Evolutionary conservation across 1,284 basidiomycete species (phyloP).

Genomic region (Termitomyces sp.): DNA sequence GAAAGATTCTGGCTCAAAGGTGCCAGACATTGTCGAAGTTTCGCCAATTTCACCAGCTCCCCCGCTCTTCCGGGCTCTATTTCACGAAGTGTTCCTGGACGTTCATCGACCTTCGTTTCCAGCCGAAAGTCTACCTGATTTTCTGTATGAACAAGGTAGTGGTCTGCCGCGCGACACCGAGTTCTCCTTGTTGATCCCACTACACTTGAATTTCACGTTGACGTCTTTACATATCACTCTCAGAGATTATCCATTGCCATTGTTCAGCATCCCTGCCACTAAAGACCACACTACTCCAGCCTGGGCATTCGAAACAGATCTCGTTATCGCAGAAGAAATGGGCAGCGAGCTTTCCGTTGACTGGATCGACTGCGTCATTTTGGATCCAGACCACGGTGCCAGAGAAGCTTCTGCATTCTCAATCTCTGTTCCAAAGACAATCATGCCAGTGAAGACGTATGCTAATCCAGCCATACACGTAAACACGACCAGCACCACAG

Average conservation of each 20-base stretch:
- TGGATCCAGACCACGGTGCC: conserved; percentile 48
- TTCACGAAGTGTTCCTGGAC: conserved; percentile 57
- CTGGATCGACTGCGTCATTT: conserved; percentile 66
- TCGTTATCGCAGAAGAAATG: conserved; percentile 91
- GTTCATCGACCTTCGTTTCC: conserved; percentile 65
- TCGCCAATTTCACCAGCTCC: conserved; percentile 25
- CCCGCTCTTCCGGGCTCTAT: conserved; percentile 53
- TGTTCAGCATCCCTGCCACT: conserved; percentile 55
- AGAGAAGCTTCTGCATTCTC: conserved; percentile 53
- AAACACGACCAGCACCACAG: conserved; percentile 60
- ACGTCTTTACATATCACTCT: conserved; percentile 60
- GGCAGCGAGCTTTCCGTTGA: conserved; percentile 67
- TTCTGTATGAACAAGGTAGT: conserved; percentile 65
- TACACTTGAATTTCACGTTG: conserved; percentile 75
- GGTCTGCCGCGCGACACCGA: conserved; percentile 68
- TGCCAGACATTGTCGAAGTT: conserved; percentile 35
- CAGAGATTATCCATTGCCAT: conserved; percentile 78
- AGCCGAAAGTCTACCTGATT: conserved; percentile 55
- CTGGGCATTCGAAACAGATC: conserved; percentile 70
- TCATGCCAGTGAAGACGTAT: conserved; percentile 95
- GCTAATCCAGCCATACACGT: conserved; percentile 74
- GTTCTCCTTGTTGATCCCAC: conserved; percentile 81
- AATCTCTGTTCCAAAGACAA: conserved; percentile 81
- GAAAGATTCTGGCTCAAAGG: conserved; percentile 19
- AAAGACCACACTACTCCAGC: conserved; percentile 35